These are phyloP conservation scores for Teunomyces kruisii DNA, from an alignment of 805 yeast species.

Conservation along the genomic window DNA sequence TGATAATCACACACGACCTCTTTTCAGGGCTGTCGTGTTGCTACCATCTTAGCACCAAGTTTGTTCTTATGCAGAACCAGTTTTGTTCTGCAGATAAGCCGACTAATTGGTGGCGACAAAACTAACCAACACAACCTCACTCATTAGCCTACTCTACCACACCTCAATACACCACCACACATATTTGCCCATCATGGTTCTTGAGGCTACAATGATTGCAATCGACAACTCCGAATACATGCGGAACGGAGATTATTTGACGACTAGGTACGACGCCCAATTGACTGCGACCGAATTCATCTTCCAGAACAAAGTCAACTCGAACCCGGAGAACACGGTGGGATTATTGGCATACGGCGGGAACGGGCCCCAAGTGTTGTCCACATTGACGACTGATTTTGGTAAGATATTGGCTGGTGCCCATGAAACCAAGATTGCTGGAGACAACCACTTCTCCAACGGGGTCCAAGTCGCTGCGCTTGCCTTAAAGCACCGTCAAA, in stretches of 20 bases:
- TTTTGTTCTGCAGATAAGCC: not conserved
- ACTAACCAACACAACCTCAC: not conserved
- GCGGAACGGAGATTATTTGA: conserved; percentile 91
- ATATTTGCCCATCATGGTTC: conserved; percentile 58
- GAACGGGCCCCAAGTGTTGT: conserved; percentile 76
- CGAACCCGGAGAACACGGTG: conserved; percentile 93
- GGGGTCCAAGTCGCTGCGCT: conserved; percentile 89
- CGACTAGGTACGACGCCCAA: conserved; percentile 90
- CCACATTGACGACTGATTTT: conserved; percentile 82
- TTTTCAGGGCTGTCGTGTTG: too few relatives aligned
- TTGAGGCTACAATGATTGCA: conserved; percentile 94
- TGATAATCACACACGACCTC: too few relatives aligned
- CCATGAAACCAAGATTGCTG: conserved; percentile 73
- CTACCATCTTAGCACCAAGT: too few relatives aligned
- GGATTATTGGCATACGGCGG: conserved; percentile 92
- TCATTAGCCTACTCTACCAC: not conserved
- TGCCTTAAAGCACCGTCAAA: conserved; percentile 94
- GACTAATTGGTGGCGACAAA: conserved; percentile 4
- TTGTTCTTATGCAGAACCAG: too few relatives aligned
- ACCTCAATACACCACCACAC: not conserved
- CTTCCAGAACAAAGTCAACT: conserved; percentile 79
- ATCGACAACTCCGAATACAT: conserved; percentile 95
- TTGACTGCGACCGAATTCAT: conserved; percentile 83
- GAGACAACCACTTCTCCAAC: conserved; percentile 65
- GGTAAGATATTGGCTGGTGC: conserved; percentile 84